Conservation (phyloP, 2,329 filamentous ascomycete genomes). For the Ceratocystis diversiconidia region DNA sequence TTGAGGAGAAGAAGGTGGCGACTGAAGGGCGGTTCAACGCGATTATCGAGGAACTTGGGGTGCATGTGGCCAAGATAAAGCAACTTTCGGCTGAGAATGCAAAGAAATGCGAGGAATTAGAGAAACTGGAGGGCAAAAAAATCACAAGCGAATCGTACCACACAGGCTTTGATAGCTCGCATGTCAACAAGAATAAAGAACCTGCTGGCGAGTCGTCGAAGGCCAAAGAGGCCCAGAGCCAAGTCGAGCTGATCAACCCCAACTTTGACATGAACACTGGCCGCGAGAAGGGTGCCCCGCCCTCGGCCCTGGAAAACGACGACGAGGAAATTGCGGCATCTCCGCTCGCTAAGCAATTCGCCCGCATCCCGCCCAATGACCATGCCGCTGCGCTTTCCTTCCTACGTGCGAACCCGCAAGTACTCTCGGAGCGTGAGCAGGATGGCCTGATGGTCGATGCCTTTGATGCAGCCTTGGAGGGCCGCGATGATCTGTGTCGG, state of each 20-base stretch:
- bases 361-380: slow-evolving; percentile 59
- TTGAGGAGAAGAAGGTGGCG: slow-evolving; percentile 59
- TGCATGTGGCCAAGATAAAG: slow-evolving; percentile 64
- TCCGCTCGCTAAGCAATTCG: slow-evolving; percentile 65
- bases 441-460: slow-evolving; percentile 84
- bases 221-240: slow-evolving; percentile 7
- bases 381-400: slow-evolving; percentile 62
- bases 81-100: slow-evolving; percentile 62
- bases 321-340: slow-evolving; percentile 65
- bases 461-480: slow-evolving; percentile 73
- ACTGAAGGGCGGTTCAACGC: slow-evolving; percentile 52
- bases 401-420: slow-evolving; percentile 60
- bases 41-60: slow-evolving; percentile 65
- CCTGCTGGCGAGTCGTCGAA: slow-evolving; percentile 37
- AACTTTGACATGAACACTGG: slow-evolving; percentile 26
- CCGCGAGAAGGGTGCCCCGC: slow-evolving; percentile 17
- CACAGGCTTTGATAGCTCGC: slow-evolving; percentile 79
- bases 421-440: slow-evolving; percentile 73
- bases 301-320: slow-evolving; percentile 36
- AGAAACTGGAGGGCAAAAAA: slow-evolving; percentile 73
- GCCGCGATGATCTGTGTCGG: slow-evolving; percentile 59
- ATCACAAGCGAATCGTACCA: slow-evolving; percentile 87
- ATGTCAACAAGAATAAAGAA: slow-evolving; percentile 50
- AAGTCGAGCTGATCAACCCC: slow-evolving; percentile 40
- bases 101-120: slow-evolving; percentile 61